Base-by-base conservation (phyloP, 1,139 yeast species). In the Cylindricascospora bacillispora region DNA sequence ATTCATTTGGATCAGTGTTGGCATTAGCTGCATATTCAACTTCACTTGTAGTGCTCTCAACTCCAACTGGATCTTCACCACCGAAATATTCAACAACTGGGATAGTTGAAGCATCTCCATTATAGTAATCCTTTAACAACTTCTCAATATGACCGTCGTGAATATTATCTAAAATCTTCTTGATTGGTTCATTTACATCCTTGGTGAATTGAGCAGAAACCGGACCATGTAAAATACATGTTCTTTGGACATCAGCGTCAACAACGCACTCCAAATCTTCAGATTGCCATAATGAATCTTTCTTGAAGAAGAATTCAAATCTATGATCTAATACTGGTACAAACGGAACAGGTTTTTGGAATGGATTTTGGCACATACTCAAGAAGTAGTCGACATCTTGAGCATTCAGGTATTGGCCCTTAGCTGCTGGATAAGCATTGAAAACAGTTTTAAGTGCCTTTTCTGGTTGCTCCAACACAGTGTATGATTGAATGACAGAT, bases 231-330 rank as follows among this genome's bases (percentile, higher is more conserved):
- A 89, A 71, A 45, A 89, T 85, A 78, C 98, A 92, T 14, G 95
- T 86, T 68, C 98, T 81, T 61, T 86, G 92, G 41, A 89, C 97
- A 58, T 89, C 99, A 53, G 79, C 86, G 46, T 70, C 98, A 41
- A 82, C 89, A 52, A 89, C 97, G 39, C 95, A 82, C 57, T 86
- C 97, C 52, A 89, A 70, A 56, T 83, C 92, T 66, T 89, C 98
- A 22, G 95, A 81, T 69, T 89, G 99, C 98, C 98, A 89, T 56
- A 89, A 70, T 29, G 97, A 86, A 60, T 89, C 99, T 66, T 89
- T 89, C 74, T 89, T 89, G 72, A 89, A 92, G 71, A 81, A 89
- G 54, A 77, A 78, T 59, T 89, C 95, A 51, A 89, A 85, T 63
- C 83, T 79, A 45, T 82, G 93, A 54, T 92, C 94, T 57, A 89